phyloP scores from a whole-genome alignment of 2,329 filamentous ascomycete genomes.

The Aspergillus eucalypticola region DNA sequence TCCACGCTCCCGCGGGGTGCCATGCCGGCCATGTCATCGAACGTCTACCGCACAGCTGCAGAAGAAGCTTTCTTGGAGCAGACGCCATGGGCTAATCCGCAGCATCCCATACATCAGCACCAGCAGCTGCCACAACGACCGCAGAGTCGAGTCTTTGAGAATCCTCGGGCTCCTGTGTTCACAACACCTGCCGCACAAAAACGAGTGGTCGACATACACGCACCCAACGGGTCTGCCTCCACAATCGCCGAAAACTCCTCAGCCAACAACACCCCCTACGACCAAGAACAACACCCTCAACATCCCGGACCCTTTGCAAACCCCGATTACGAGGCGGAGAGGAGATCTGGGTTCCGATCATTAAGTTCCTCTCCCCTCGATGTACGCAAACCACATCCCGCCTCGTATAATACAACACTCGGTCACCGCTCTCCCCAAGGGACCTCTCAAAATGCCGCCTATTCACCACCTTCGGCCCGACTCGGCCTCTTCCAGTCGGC shows the following conservation, averaged over 20 bases:
- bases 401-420: conserved; percentile 22
- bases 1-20: conserved; percentile 31
- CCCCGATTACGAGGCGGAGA: conserved; percentile 37
- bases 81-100: conserved; percentile 89
- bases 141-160: conserved; percentile 35
- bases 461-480: conserved; percentile 37
- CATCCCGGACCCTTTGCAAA: conserved; percentile 28
- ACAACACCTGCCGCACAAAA: conserved; percentile 48
- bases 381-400: conserved; percentile 40
- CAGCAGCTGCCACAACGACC: conserved; percentile 42
- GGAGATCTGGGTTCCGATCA: conserved; percentile 39
- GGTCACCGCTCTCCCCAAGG: conserved; percentile 31
- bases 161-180: conserved; percentile 37
- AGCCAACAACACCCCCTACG: conserved; percentile 46
- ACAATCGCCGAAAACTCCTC: conserved; percentile 50
- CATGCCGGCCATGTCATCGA: conserved; percentile 38
- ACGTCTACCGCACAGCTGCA: conserved; percentile 53
- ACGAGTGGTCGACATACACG: conserved; percentile 44
- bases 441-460: conserved; percentile 30
- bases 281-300: conserved; percentile 33
- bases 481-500: conserved; percentile 36
- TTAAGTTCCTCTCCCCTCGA: conserved; percentile 42
- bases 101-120: conserved; percentile 68
- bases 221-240: conserved; percentile 48
- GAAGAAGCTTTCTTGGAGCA: conserved; percentile 87